Evolutionary conservation across 1,284 basidiomycete genomes (phyloP).

Genomic region (Ustilago sp.): DNA sequence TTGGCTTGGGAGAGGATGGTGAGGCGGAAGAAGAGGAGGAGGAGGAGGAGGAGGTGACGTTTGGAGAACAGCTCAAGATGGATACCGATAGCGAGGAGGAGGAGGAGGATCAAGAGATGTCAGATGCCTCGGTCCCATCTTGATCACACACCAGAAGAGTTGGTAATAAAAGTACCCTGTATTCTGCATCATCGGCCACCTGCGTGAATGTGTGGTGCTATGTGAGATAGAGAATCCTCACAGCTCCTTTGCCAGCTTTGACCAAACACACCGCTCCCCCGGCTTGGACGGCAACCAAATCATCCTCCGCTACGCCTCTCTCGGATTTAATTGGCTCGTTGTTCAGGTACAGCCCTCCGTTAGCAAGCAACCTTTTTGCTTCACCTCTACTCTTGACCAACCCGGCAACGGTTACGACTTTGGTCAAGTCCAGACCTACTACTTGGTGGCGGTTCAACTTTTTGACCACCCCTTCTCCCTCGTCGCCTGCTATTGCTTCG

Average conservation of each 20-base stretch:
- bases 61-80: slow-evolving; percentile 19
- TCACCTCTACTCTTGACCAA: slow-evolving; percentile 35
- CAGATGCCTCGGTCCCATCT: slow-evolving; percentile 6
- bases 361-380: slow-evolving; percentile 26
- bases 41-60: slow-evolving; percentile 12
- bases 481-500: background rate
- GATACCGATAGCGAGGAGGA: slow-evolving; percentile 2
- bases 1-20: slow-evolving; percentile 49
- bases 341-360: slow-evolving; percentile 42
- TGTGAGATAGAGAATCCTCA: slow-evolving; percentile 10
- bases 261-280: slow-evolving; percentile 16
- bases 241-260: slow-evolving; percentile 25
- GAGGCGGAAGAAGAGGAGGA: slow-evolving; percentile 8
- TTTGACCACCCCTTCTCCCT: background rate
- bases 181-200: background rate
- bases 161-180: background rate
- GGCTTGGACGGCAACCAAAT: background rate
- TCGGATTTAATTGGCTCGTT: slow-evolving; percentile 11
- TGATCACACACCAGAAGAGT: background rate
- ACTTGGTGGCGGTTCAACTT: slow-evolving; percentile 7
- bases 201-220: background rate
- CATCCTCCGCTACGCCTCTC: background rate
- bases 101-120: slow-evolving; percentile 22
- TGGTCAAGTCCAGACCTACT: slow-evolving; percentile 13
- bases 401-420: background rate